Conservation (phyloP, 1,139 yeast species). For the Meyerozyma guilliermondii region DNA sequence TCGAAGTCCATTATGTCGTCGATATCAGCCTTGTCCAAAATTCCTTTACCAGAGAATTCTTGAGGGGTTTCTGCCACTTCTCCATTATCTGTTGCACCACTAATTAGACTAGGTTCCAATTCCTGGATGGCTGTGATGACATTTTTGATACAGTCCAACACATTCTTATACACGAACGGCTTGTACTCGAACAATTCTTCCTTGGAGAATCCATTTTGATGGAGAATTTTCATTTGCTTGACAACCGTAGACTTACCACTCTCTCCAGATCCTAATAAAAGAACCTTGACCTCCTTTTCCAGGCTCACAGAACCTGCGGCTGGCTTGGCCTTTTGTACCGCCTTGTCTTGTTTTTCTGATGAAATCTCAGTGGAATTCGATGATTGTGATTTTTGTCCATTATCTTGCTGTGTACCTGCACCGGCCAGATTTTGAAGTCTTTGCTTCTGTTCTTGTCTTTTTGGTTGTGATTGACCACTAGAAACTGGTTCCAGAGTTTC, state of each 20-base stretch:
- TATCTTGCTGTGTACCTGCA: constrained; percentile 1
- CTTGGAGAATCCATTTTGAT: constrained; percentile 62
- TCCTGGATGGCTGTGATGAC: constrained; percentile 54
- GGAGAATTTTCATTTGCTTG: constrained; percentile 70
- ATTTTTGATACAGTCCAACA: constrained; percentile 61
- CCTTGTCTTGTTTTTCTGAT: not conserved
- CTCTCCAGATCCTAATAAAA: constrained; percentile 74
- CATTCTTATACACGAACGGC: constrained; percentile 65
- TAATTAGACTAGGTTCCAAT: constrained; percentile 44
- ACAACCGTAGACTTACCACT: constrained; percentile 75
- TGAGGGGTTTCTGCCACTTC: constrained; percentile 4
- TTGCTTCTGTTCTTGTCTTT: not conserved
- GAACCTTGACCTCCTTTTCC: constrained; percentile 51
- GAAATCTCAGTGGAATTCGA: not conserved
- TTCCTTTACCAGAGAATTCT: constrained; percentile 14
- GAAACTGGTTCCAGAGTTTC: not conserved
- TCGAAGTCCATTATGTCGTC: constrained; percentile 46
- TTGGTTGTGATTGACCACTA: not conserved
- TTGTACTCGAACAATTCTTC: constrained; percentile 62
- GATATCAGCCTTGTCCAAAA: constrained; percentile 36
- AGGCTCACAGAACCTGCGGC: constrained; percentile 3
- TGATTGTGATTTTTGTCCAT: constrained; percentile 1
- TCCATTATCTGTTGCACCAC: constrained; percentile 12
- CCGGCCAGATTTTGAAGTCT: constrained; percentile 1
- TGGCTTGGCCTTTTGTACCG: not conserved